phyloP scores from a whole-genome alignment of 2,329 filamentous ascomycete species.

The Calonectria pauciramosa region DNA sequence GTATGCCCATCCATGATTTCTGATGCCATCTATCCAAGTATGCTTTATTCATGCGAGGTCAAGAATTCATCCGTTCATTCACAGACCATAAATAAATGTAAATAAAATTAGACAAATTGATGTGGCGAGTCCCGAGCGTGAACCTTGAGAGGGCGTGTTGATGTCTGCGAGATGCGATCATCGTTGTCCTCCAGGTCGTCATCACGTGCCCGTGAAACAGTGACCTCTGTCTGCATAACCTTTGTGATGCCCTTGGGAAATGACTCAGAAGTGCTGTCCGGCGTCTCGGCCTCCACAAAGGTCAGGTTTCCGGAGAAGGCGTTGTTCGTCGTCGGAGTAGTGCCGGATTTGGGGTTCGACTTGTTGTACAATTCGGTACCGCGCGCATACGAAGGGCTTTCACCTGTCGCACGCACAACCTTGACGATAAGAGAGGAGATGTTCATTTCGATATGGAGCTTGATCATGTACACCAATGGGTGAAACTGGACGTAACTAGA shows the following conservation, averaged over 20 bases:
- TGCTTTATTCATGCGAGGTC: not conserved
- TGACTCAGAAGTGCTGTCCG: not conserved
- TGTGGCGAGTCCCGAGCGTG: not conserved
- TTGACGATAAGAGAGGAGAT: conserved; percentile 40
- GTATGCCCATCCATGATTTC: not conserved
- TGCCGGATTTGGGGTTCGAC: conserved; percentile 10
- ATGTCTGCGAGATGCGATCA: conserved; percentile 40
- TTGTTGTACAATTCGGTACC: conserved; percentile 38
- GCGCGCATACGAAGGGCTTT: conserved; percentile 34
- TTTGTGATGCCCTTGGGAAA: conserved; percentile 39
- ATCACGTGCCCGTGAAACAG: conserved; percentile 27
- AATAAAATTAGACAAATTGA: not conserved
- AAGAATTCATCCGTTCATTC: not conserved
- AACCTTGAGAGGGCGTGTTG: conserved; percentile 36
- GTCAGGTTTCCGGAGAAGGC: conserved; percentile 19
- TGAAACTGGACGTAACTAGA: conserved; percentile 43
- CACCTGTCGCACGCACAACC: conserved; percentile 42
- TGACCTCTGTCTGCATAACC: conserved; percentile 39
- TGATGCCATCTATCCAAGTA: not conserved
- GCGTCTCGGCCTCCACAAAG: conserved; percentile 18
- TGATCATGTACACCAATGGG: conserved; percentile 43
- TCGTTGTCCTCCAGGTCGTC: conserved; percentile 29
- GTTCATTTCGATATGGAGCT: conserved; percentile 44
- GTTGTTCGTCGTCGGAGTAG: not conserved
- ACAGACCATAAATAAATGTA: not conserved